A percentile compares a stretch with the other conserved stretches of the same genome.
These are phyloP conservation scores for Fusarium odoratissimum DNA, from an alignment of 2,329 filamentous ascomycete genomes.

Conservation along the genomic window DNA sequence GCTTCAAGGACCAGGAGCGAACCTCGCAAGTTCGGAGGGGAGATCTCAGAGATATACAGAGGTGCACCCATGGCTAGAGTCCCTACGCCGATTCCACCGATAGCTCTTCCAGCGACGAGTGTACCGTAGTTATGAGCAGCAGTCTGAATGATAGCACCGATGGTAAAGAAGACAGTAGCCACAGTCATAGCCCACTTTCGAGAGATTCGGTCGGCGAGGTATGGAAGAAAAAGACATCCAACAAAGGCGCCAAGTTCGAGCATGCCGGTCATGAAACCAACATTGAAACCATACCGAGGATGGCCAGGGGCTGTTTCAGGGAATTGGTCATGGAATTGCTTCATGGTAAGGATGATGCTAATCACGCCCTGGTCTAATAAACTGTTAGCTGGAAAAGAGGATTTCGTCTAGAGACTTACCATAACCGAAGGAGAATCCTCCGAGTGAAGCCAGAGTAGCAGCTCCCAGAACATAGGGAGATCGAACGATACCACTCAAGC, in stretches of 20 bases:
- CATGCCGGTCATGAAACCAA: conserved; percentile 54
- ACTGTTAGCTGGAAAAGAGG: not conserved
- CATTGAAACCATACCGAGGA: conserved; percentile 48
- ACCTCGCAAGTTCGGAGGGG: conserved; percentile 60
- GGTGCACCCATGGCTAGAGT: conserved; percentile 58
- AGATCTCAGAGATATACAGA: conserved; percentile 61
- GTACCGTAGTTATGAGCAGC: conserved; percentile 21
- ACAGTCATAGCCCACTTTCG: conserved; percentile 41
- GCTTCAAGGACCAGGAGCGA: conserved; percentile 61
- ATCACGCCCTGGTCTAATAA: conserved; percentile 50
- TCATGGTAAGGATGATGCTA: conserved; percentile 57
- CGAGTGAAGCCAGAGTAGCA: conserved; percentile 53
- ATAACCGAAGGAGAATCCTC: not conserved
- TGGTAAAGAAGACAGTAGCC: conserved; percentile 38
- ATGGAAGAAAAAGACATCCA: conserved; percentile 44
- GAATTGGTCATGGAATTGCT: conserved; percentile 54
- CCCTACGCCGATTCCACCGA: conserved; percentile 58
- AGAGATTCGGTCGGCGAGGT: conserved; percentile 39
- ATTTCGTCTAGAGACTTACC: not conserved
- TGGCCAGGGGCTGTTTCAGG: conserved; percentile 48
- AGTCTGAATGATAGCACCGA: conserved; percentile 41
- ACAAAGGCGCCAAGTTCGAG: conserved; percentile 64
- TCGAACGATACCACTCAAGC: conserved; percentile 52
- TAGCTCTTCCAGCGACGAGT: conserved; percentile 38
- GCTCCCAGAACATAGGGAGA: conserved; percentile 57